Conservation (phyloP, 2,329 filamentous ascomycete genomes). For the Cladosporium cucumerinum region DNA sequence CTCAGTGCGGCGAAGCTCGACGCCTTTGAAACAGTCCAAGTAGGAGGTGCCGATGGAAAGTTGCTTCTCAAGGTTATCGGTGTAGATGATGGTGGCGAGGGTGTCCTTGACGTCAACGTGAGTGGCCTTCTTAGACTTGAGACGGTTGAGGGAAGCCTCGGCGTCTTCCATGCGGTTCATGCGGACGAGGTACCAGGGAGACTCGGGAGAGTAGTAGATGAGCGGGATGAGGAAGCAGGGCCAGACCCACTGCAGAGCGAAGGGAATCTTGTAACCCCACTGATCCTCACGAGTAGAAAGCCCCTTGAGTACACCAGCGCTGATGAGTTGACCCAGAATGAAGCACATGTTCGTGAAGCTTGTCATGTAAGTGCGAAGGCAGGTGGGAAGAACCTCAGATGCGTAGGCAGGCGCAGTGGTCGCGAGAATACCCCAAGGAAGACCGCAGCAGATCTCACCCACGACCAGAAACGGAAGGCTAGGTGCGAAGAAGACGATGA, state of each 20-base stretch:
- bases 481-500: conserved; percentile 42
- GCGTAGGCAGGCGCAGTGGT: conserved; percentile 39
- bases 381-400: conserved; percentile 38
- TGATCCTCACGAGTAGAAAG: conserved; percentile 11
- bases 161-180: conserved; percentile 27
- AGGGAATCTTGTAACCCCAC: conserved; percentile 39
- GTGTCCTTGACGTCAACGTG: conserved; percentile 27
- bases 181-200: conserved; percentile 33
- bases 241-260: conserved; percentile 49
- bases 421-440: conserved; percentile 32
- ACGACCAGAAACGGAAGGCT: conserved; percentile 30
- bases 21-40: conserved; percentile 38
- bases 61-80: conserved; percentile 36
- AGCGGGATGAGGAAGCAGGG: conserved; percentile 34
- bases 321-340: conserved; percentile 41
- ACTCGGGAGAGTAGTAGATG: conserved; percentile 30
- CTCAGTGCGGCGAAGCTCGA: conserved; percentile 47
- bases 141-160: conserved; percentile 23
- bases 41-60: conserved; percentile 31
- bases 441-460: conserved; percentile 27
- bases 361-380: conserved; percentile 24
- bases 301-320: conserved; percentile 34
- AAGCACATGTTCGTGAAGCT: conserved; percentile 42
- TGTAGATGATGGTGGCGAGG: conserved; percentile 39
- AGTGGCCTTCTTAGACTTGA: conserved; percentile 26